Base-by-base conservation (phyloP, 139 green algal genomes). In the Chlorella sp. region DNA sequence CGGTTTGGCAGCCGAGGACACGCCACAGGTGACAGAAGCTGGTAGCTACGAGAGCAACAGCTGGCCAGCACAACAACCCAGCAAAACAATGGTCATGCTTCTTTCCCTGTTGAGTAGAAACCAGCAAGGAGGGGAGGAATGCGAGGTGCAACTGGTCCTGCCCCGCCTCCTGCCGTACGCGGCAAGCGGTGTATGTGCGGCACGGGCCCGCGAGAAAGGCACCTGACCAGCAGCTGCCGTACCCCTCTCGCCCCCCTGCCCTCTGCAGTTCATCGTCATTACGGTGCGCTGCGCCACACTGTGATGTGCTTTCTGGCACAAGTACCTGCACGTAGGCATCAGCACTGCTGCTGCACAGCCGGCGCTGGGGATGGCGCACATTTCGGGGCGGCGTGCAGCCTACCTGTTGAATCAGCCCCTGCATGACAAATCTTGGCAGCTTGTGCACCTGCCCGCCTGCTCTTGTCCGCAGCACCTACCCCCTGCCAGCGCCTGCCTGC, bases 21-120 rank as follows among this genome's bases (percentile, higher is more conserved):
- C 69, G 34, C 89, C 89, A 69, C 88, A 91, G 71, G 71, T 78
- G 71, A 57, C n/a, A n/a, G n/a, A 9, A 57, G 48, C 48, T 57
- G 48, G 48, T 9, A 57, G n/a, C n/a, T n/a, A n/a, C n/a, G n/a
- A n/a, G 7, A 57, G 48, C 48, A 57, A 9, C 48, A 16, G 48
- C 48, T 57, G 48, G 48, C 48, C n/a, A n/a, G 48, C 48, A 57
- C 48, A 57, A 16, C 48, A 57, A n/a, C n/a, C n/a, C n/a, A n/a
- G n/a, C n/a, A n/a, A n/a, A n/a, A n/a, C n/a, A n/a, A n/a, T n/a
- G n/a, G n/a, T n/a, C n/a, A n/a, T n/a, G n/a, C n/a, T n/a, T n/a
- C n/a, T n/a, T n/a, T n/a, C n/a, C n/a, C n/a, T n/a, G n/a, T n/a
- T n/a, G n/a, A n/a, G n/a, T n/a, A n/a, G n/a, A n/a, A n/a, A n/a